Conservation (phyloP, 768 basidiomycete genomes). For the Hygrocybe coccinea region DNA sequence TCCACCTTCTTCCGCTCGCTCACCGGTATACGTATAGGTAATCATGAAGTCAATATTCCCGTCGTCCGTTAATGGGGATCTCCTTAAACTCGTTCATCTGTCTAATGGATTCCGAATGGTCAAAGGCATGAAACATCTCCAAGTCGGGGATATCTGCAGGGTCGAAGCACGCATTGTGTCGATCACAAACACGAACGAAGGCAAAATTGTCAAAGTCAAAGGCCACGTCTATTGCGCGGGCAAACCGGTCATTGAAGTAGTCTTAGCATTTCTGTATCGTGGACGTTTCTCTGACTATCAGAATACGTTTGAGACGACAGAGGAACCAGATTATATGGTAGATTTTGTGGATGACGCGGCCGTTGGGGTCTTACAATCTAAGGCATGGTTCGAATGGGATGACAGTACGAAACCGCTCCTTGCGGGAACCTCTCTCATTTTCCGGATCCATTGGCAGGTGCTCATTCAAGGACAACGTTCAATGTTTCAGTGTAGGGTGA, state of each 20-base stretch:
- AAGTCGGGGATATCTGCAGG: constrained; percentile 87
- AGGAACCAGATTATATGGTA: too few relatives aligned
- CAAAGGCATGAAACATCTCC: constrained; percentile 67
- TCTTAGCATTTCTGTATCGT: constrained; percentile 92
- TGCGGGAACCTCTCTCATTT: too few relatives aligned
- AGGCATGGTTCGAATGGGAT: too few relatives aligned
- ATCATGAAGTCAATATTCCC: constrained; percentile 99
- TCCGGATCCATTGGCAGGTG: too few relatives aligned
- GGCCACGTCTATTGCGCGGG: constrained; percentile 75
- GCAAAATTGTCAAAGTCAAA: constrained; percentile 90
- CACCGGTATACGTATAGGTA: constrained; percentile 49
- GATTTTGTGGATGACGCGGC: too few relatives aligned
- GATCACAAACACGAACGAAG: constrained; percentile 83
- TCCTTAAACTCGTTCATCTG: constrained; percentile 93
- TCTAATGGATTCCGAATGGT: constrained; percentile 94
- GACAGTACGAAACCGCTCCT: too few relatives aligned
- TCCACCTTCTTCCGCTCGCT: neutral
- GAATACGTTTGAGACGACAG: too few relatives aligned
- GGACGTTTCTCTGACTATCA: too few relatives aligned
- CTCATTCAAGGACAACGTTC: too few relatives aligned
- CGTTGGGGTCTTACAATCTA: too few relatives aligned
- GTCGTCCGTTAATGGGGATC: constrained; percentile 82
- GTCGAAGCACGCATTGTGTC: constrained; percentile 86
- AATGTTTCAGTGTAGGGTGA: too few relatives aligned
- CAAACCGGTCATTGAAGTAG: constrained; percentile 84